A percentile compares a stretch with the other conserved stretches of the same genome.
phyloP scores from a whole-genome alignment of 306 rosid genomes.

The Malus domestica region ASM211411v1 NC_041803.1:20999501-21000000 shows the following conservation, averaged over 20 bases:
- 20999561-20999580: constrained; percentile 68
- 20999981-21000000: constrained; percentile 87
- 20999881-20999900: constrained; percentile 61
- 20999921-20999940: constrained; percentile 82
- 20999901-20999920: constrained; percentile 62
- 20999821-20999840: neutral
- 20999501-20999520: constrained; percentile 58
- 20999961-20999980: constrained; percentile 46
- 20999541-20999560: constrained; percentile 62
- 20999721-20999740: constrained; percentile 71
- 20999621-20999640: neutral
- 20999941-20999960: constrained; percentile 67
- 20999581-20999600: constrained; percentile 63
- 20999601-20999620: neutral
- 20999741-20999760: constrained; percentile 87
- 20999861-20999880: constrained; percentile 29
- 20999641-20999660: neutral
- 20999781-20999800: constrained; percentile 55
- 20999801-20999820: neutral
- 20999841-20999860: neutral
- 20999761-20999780: constrained; percentile 83
- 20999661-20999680: neutral
- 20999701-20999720: constrained; percentile 77
- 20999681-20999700: constrained; percentile 48
- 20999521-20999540: constrained; percentile 53